Evolutionary conservation across 129 eudicot species (phyloP).

Genomic region (Cynara cardunculus): DNA sequence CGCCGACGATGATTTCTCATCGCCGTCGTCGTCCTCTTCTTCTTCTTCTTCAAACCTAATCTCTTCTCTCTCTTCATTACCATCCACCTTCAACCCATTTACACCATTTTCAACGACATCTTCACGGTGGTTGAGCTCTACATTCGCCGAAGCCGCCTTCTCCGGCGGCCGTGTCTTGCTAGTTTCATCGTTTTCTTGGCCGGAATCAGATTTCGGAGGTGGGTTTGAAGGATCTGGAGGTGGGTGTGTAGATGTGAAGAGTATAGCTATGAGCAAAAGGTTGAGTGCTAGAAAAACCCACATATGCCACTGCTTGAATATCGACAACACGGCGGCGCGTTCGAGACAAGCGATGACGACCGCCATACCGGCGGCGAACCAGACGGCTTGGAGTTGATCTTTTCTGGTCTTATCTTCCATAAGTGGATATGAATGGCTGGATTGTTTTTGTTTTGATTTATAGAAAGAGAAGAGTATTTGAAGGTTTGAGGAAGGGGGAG

Average conservation of each 20-base stretch:
- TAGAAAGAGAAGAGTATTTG: conserved; percentile 14
- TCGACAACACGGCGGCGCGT: conserved; percentile 60
- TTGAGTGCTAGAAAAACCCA: conserved; percentile 69
- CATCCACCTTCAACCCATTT: conserved; percentile 2
- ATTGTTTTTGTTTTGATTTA: conserved; percentile 8
- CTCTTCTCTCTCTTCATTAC: conserved; percentile 14
- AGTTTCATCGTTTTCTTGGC: background rate
- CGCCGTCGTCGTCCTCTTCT: background rate
- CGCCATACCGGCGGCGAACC: conserved; percentile 70
- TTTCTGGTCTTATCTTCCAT: conserved; percentile 37
- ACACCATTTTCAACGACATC: conserved; percentile 10
- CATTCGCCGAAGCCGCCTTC: background rate
- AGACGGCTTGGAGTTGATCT: conserved; percentile 55
- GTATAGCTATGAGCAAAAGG: conserved; percentile 67
- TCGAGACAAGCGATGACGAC: conserved; percentile 64
- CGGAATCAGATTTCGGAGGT: conserved; percentile 15
- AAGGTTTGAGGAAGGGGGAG: background rate
- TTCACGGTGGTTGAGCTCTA: background rate
- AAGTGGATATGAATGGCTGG: background rate
- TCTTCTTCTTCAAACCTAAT: conserved; percentile 3
- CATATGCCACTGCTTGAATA: conserved; percentile 61
- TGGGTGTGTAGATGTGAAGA: conserved; percentile 55
- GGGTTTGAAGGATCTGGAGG: conserved; percentile 15
- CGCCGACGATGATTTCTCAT: conserved; percentile 9
- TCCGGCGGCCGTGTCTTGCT: background rate